A percentile compares a stretch with the other conserved stretches of the same genome.
These are phyloP conservation scores for Bipolaris bicolor DNA, from an alignment of 2,329 filamentous ascomycete species.

Conservation along the genomic window DNA sequence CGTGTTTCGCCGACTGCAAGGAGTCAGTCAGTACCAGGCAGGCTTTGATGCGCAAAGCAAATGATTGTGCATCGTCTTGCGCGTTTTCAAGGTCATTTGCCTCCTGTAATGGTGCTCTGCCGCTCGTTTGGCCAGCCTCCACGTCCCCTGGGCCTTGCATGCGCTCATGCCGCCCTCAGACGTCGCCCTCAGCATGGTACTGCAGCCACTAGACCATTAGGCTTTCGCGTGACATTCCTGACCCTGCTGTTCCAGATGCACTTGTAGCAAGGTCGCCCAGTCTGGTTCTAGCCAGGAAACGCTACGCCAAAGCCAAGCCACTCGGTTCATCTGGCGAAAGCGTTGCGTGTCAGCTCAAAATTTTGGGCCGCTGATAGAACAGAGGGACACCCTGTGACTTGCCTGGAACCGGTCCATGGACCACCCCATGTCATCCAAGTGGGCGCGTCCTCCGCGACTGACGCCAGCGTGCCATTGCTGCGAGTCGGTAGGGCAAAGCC, in stretches of 20 bases:
- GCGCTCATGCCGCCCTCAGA: slow-evolving; percentile 7
- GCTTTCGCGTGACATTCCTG: slow-evolving; percentile 25
- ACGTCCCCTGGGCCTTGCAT: slow-evolving; percentile 17
- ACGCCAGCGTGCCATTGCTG: slow-evolving; percentile 20
- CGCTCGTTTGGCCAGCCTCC: slow-evolving; percentile 1
- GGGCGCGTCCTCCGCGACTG: slow-evolving; percentile 20
- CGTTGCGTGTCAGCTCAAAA: slow-evolving; percentile 41
- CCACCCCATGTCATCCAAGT: slow-evolving; percentile 27
- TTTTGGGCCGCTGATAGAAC: slow-evolving; percentile 30
- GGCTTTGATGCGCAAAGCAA: slow-evolving; percentile 15
- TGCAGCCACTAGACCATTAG: slow-evolving; percentile 30
- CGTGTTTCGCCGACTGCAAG: slow-evolving; percentile 35
- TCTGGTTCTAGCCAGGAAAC: slow-evolving; percentile 24
- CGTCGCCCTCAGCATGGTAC: slow-evolving; percentile 18
- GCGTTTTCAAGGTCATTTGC: slow-evolving; percentile 15
- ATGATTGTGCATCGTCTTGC: slow-evolving; percentile 16
- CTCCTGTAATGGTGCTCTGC: slow-evolving; percentile 2
- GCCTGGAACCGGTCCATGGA: slow-evolving; percentile 36
- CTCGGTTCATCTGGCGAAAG: slow-evolving; percentile 23
- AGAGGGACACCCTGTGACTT: slow-evolving; percentile 34
- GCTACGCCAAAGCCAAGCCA: slow-evolving; percentile 29
- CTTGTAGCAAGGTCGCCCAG: slow-evolving; percentile 18
- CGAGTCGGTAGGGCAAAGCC: slow-evolving; percentile 5
- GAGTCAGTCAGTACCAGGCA: slow-evolving; percentile 16
- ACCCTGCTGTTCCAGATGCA: slow-evolving; percentile 25